Evolutionary conservation across 208 protist genomes (phyloP), one percentile per base, ranked within the genome.

Genomic region (Crithidia sp.): DNA sequence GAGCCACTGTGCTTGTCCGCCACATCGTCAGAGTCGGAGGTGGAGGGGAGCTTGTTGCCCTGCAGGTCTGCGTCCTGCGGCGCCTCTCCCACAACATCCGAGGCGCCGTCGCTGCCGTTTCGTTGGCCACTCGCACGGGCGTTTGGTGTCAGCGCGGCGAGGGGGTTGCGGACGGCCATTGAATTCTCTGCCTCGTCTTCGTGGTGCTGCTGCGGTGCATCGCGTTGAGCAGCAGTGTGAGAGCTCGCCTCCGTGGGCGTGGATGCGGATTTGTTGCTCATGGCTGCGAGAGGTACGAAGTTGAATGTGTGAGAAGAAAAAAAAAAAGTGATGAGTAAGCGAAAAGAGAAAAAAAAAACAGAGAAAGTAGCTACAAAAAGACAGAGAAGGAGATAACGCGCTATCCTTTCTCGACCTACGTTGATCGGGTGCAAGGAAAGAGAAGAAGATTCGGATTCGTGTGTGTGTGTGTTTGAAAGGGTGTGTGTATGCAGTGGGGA

Each of bases 1-100:
- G 28, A 28, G 28, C 28, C 28, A n/a, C 64, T 68, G 5, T 28
- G 19, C 40, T 68, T 68, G 16, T 68, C 64, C 14, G 52, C 64
- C n/a, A 68, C 64, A 36, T 68, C 52, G n/a, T 68, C 64, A 1
- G 52, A 50, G 39, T 68, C 64, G 14, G 36, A 49, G 5, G 45
- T 7, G n/a, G 64, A 59, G n/a, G 64, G 64, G 39, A 59, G 52
- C 40, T 68, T 47, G 64, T 68, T 57, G 64, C 64, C 64, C 4
- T 40, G n/a, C n/a, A 13, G 44, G 6, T 40, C 64, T 2, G 3
- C n/a, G 37, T 43, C 47, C 2, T 12, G 37, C 19, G 19, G 62
- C 47, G n/a, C 1, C 37, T 68, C 64, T 2, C 4, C 52, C 64
- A 68, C 16, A 37, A 68, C 52, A n/a, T 59, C 64, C 16, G 7